Percentiles rank a stretch among this genome's conserved stretches.
phyloP scores from a whole-genome alignment of 352 stramenopile species.

The Globisporangium irregulare region DNA sequence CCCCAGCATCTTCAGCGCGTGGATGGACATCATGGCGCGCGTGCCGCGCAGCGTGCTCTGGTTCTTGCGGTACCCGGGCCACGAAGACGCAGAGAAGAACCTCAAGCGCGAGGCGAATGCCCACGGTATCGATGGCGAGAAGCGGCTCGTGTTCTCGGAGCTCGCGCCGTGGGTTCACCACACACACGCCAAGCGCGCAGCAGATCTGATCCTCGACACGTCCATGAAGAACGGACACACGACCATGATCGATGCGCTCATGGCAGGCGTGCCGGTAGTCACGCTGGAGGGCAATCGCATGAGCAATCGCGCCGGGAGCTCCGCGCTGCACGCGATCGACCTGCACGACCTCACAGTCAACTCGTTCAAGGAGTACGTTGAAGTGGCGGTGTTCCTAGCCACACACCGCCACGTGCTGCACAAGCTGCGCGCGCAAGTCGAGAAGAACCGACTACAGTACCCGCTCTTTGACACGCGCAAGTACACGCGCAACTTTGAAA shows the following conservation, averaged over 20 bases:
- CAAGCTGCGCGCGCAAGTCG: conserved; percentile 35
- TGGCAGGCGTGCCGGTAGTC: conserved; percentile 70
- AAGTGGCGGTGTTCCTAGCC: conserved; percentile 58
- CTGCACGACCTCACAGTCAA: conserved; percentile 59
- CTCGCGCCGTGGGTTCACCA: conserved; percentile 78
- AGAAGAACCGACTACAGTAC: conserved; percentile 39
- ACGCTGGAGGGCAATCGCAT: conserved; percentile 68
- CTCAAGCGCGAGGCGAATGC: conserved; percentile 49
- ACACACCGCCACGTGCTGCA: conserved; percentile 28
- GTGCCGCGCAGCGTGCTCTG: conserved; percentile 72
- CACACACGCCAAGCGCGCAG: conserved; percentile 60
- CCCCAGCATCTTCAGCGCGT: conserved; percentile 60
- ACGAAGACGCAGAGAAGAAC: conserved; percentile 42
- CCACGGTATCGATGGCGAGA: conserved; percentile 46
- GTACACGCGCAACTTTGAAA: conserved; percentile 50
- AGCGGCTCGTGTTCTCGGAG: conserved; percentile 53
- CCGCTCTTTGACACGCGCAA: conserved; percentile 66
- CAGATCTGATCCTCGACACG: conserved; percentile 80
- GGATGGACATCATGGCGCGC: conserved; percentile 74
- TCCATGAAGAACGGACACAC: conserved; percentile 85
- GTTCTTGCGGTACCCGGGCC: conserved; percentile 64
- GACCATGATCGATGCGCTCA: conserved; percentile 75
- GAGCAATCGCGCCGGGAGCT: conserved; percentile 63
- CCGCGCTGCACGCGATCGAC: conserved; percentile 44
- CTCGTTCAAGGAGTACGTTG: conserved; percentile 81